phyloP scores from a whole-genome alignment of 2,329 filamentous ascomycete genomes.

The Chrysosporium queenslandicum region DNA sequence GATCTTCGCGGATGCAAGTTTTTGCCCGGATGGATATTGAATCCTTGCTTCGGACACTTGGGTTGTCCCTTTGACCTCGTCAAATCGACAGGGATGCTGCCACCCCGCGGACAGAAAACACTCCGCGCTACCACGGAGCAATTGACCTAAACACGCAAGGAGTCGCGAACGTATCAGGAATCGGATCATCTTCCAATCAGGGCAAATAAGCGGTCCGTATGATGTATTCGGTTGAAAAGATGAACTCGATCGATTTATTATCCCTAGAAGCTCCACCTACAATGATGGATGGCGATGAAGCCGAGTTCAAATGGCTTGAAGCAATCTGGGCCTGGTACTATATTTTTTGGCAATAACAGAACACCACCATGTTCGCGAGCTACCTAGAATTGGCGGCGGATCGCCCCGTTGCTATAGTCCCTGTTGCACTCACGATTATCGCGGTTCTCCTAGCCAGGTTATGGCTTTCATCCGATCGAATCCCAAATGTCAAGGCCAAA shows the following conservation, averaged over 20 bases:
- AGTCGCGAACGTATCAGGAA: background rate
- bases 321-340: background rate
- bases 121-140: background rate
- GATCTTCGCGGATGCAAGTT: background rate
- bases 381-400: conserved; percentile 1
- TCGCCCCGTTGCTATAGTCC: conserved; percentile 8
- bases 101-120: background rate
- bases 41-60: background rate
- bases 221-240: background rate
- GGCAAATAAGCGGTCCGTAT: background rate
- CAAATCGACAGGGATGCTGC: background rate
- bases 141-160: background rate
- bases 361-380: conserved; percentile 5
- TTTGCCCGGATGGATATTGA: too few species aligned
- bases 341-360: background rate
- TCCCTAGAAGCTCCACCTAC: background rate
- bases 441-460: conserved; percentile 1
- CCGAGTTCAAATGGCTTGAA: background rate
- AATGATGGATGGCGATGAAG: background rate
- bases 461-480: conserved; percentile 7
- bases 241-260: background rate
- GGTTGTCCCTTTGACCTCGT: background rate
- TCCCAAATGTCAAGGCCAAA: conserved; percentile 12
- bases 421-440: background rate
- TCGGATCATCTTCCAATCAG: background rate